Base-by-base conservation (phyloP, 371 early-diverging fungal species). In the Parasitella parasitica region DNA sequence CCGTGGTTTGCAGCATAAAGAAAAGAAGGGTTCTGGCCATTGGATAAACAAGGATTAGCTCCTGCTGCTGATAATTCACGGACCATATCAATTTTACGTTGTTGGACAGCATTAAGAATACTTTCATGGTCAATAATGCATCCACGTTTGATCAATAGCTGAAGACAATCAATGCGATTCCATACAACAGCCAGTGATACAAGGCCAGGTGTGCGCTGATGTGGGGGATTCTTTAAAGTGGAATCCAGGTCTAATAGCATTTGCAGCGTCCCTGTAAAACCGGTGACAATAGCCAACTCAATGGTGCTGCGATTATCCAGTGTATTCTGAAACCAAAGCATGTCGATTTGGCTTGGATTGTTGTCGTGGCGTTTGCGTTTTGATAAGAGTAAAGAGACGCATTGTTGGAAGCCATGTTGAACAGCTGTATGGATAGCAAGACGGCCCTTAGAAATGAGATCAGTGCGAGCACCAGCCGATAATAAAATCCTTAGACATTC, bases 1-100 rank as follows among this genome's bases (percentile, higher is more conserved):
- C 80, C 80, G 46, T 80, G 77, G 35, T 63, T 70, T 2, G 72
- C 75, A 5, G 80, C 77, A 63, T 77, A 80, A 4, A 80, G 54
- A 28, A 80, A 61, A 18, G 67, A 51, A 6, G 73, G 75, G 20
- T 77, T 80, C 7, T 62, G 50, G 18, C 75, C 77, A 50, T 64
- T 59, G 7, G 58, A 18, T 15, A 62, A 46, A 35, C 73, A 73
- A 13, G 73, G 72, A 49, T 56, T 61, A 32, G 64, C 72, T 13
- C 66, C 63, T 35, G 64, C 70, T 11, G 50, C n/a, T 18, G 65
- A 28, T 39, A 77, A 41, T 24, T 61, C 52, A 20, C 68, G 73
- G 0, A 80, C 80, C 18, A 80, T 55, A 52, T 80, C 80, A 13
- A 80, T 66, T 48, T 80, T 80, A 12, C 77, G 66, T 41, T 80